phyloP scores from a whole-genome alignment of 805 yeast genomes.

The Kluyveromyces aestuarii region DNA sequence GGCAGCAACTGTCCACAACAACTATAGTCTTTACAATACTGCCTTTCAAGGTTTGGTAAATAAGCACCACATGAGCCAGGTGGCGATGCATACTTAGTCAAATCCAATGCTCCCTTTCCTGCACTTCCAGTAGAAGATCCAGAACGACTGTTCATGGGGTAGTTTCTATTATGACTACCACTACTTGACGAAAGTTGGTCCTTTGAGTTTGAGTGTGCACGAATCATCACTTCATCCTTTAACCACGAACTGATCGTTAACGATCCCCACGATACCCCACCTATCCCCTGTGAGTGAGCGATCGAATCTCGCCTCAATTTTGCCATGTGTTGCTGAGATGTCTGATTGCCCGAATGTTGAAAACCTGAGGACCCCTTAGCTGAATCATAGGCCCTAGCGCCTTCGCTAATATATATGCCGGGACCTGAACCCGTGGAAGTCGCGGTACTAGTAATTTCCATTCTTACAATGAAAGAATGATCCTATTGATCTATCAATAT shows the following conservation, averaged over 20 bases:
- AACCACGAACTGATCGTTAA: conserved; percentile 93
- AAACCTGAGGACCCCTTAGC: neutral
- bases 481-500: neutral
- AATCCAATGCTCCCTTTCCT: neutral
- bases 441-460: conserved; percentile 6
- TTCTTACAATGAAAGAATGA: neutral
- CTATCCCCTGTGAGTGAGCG: conserved; percentile 96
- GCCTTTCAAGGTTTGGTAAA: conserved; percentile 87
- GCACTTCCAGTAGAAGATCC: neutral
- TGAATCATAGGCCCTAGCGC: neutral
- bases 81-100: conserved; percentile 36
- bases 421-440: conserved; percentile 6
- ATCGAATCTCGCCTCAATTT: conserved; percentile 78
- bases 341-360: neutral
- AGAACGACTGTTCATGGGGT: neutral
- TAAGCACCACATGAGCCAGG: conserved; percentile 62
- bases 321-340: conserved; percentile 9
- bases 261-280: conserved; percentile 97
- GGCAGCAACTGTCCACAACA: conserved; percentile 94
- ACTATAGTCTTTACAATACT: conserved; percentile 91
- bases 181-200: neutral
- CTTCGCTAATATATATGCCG: conserved; percentile 7
- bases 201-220: conserved; percentile 14
- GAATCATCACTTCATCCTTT: conserved; percentile 81
- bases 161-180: neutral